phyloP scores from a whole-genome alignment of 1,284 basidiomycete species.

The Cystobasidiaceae sp. region DNA sequence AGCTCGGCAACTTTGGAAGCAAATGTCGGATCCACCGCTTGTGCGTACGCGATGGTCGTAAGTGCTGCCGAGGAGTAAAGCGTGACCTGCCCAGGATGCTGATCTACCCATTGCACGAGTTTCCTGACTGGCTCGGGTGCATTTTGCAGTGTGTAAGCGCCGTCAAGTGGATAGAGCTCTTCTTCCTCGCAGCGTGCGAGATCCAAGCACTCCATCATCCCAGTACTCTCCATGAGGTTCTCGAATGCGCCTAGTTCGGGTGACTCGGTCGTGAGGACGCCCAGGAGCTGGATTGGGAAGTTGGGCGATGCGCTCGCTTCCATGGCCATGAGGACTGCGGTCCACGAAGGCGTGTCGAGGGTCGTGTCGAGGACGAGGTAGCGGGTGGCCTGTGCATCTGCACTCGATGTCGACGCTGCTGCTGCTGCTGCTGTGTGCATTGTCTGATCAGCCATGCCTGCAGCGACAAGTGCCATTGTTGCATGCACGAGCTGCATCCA shows the following conservation, averaged over 20 bases:
- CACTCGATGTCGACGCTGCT: neutral
- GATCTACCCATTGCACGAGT: slow-evolving; percentile 6
- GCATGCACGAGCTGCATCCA: no score
- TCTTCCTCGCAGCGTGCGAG: slow-evolving; percentile 1
- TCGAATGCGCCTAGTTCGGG: neutral
- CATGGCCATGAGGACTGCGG: slow-evolving; percentile 19
- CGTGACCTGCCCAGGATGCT: slow-evolving; percentile 10
- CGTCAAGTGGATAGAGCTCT: slow-evolving; percentile 10
- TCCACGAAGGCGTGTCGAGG: slow-evolving; percentile 15
- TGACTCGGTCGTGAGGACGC: slow-evolving; percentile 6
- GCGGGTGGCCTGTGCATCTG: neutral
- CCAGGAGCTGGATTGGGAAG: slow-evolving; percentile 3
- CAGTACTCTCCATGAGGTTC: neutral
- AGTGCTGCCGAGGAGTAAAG: slow-evolving; percentile 11
- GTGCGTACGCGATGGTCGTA: slow-evolving; percentile 2
- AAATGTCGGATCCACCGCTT: slow-evolving; percentile 3
- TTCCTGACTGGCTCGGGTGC: slow-evolving; percentile 5
- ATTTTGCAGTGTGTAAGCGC: neutral
- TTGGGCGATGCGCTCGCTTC: neutral
- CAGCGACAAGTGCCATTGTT: no score
- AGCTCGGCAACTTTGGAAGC: slow-evolving; percentile 2
- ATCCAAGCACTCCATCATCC: neutral
- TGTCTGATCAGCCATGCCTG: no score
- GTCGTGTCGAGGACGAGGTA: slow-evolving; percentile 23
- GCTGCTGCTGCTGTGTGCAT: neutral